phyloP scores from a whole-genome alignment of 1,139 yeast species.

The Sugiyamaella pinicola region DNA sequence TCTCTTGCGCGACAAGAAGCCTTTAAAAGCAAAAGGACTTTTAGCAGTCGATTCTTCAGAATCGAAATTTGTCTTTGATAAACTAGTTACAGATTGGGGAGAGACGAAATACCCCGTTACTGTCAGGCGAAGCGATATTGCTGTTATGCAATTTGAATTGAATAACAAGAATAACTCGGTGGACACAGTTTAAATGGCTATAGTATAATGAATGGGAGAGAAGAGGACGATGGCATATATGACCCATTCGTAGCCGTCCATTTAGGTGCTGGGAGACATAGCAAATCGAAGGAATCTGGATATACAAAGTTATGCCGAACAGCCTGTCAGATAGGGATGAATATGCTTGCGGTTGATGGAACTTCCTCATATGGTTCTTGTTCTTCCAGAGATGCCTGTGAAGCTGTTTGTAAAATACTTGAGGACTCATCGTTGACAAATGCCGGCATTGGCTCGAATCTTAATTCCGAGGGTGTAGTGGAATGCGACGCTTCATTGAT shows the following conservation, averaged over 20 bases:
- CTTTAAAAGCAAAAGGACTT: slow-evolving; percentile 24
- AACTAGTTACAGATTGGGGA: slow-evolving; percentile 35
- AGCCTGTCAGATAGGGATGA: slow-evolving; percentile 33
- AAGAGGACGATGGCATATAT: not conserved
- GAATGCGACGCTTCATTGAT: slow-evolving; percentile 54
- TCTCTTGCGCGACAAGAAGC: slow-evolving; percentile 22
- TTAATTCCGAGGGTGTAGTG: slow-evolving; percentile 51
- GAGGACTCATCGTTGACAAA: slow-evolving; percentile 54
- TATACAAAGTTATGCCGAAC: slow-evolving; percentile 31
- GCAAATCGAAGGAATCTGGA: slow-evolving; percentile 22
- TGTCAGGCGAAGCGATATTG: slow-evolving; percentile 31
- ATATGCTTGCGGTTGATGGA: slow-evolving; percentile 23
- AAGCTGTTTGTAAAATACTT: slow-evolving; percentile 40
- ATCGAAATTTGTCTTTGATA: slow-evolving; percentile 31
- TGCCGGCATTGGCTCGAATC: slow-evolving; percentile 60
- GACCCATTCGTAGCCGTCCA: slow-evolving; percentile 38
- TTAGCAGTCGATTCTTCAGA: slow-evolving; percentile 36
- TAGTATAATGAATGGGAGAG: not conserved
- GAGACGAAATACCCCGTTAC: slow-evolving; percentile 25
- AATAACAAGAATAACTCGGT: not conserved
- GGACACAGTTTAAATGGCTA: too few relatives aligned
- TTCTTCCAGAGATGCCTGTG: slow-evolving; percentile 32
- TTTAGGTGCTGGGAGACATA: slow-evolving; percentile 44
- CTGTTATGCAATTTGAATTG: slow-evolving; percentile 21
- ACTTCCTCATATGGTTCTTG: slow-evolving; percentile 20